Evolutionary conservation across 306 rosid species (phyloP).

Genomic region (Acacia acuminata): DNA sequence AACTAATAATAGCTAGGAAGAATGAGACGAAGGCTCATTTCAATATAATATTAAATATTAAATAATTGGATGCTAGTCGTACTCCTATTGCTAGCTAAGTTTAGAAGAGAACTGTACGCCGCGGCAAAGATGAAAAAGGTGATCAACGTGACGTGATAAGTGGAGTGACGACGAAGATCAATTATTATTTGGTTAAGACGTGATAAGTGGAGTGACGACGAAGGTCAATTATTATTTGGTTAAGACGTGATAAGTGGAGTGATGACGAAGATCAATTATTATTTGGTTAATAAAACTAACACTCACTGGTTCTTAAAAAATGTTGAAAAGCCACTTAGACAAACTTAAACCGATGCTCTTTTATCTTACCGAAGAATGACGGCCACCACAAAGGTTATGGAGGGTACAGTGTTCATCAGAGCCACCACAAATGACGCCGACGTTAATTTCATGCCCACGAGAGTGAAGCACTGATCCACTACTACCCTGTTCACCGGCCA

Average conservation of each 20-base stretch:
- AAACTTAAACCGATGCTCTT: not conserved
- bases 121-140: not conserved
- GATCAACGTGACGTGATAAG: not conserved
- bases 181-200: not conserved
- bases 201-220: not conserved
- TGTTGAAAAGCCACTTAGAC: not conserved
- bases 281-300: not conserved
- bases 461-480: constrained; percentile 48
- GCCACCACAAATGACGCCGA: constrained; percentile 51
- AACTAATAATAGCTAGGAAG: not conserved
- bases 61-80: not conserved
- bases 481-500: constrained; percentile 33
- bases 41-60: not conserved
- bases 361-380: constrained; percentile 35
- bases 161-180: not conserved
- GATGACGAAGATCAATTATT: not conserved
- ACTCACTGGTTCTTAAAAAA: not conserved
- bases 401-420: constrained; percentile 49
- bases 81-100: not conserved
- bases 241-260: not conserved
- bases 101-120: not conserved
- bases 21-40: not conserved
- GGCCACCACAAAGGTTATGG: constrained; percentile 48
- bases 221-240: not conserved
- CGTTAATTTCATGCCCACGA: constrained; percentile 42